phyloP scores from a whole-genome alignment of 1,139 yeast species.

The Diutina siamensis region DNA sequence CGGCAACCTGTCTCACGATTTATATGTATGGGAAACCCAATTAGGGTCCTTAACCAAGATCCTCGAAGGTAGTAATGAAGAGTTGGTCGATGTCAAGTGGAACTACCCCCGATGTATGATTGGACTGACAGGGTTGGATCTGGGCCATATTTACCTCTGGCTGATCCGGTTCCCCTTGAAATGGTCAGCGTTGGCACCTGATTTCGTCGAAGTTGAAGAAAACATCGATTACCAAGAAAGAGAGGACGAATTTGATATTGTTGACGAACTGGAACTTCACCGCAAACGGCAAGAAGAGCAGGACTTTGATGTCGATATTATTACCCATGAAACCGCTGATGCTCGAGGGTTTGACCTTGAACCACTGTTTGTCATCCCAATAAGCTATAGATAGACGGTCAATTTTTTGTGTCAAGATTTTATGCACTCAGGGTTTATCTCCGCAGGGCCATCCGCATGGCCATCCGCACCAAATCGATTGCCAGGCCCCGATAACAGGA shows the following conservation, averaged over 20 bases:
- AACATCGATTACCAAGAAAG: constrained; percentile 78
- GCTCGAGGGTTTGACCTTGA: constrained; percentile 53
- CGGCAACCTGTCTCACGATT: constrained; percentile 78
- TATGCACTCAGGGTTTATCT: too few relatives aligned
- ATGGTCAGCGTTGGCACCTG: constrained; percentile 97
- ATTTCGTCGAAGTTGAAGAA: constrained; percentile 89
- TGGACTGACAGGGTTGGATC: constrained; percentile 81
- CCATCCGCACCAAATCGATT: too few relatives aligned
- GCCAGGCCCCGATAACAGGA: too few relatives aligned
- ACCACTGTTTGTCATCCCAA: constrained; percentile 35
- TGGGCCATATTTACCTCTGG: constrained; percentile 80
- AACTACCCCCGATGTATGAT: constrained; percentile 64
- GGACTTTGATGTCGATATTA: constrained; percentile 57
- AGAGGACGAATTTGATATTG: constrained; percentile 87
- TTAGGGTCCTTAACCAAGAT: constrained; percentile 83
- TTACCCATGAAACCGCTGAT: constrained; percentile 48
- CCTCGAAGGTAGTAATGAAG: constrained; percentile 86
- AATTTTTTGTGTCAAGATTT: too few relatives aligned
- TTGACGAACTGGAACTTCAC: constrained; percentile 51
- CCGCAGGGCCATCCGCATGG: too few relatives aligned
- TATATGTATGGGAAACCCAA: constrained; percentile 88
- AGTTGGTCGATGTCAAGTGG: constrained; percentile 77
- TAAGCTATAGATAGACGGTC: constrained; percentile 23
- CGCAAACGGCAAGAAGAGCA: constrained; percentile 57
- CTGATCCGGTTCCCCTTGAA: constrained; percentile 74